These are phyloP conservation scores for Schizochytrium sp. DNA, from an alignment of 108 stramenopile genomes.

Conservation along the genomic window DNA sequence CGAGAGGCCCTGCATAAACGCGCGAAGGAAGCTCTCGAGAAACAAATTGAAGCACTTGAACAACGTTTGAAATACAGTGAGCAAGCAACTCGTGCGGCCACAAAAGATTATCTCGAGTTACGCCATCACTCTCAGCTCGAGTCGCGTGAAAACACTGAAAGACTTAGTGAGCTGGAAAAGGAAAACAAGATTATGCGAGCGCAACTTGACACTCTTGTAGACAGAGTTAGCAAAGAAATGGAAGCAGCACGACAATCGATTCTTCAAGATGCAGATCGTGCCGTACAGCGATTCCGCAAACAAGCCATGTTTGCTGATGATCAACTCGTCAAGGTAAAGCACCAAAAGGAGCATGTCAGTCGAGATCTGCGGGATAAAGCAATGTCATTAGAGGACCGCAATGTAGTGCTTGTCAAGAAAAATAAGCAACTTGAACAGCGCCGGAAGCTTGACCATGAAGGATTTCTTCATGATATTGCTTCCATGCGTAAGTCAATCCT, in stretches of 20 bases:
- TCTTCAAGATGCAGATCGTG: not conserved
- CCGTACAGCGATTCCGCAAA: slow-evolving; percentile 34
- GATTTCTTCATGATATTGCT: slow-evolving; percentile 19
- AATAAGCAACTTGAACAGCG: slow-evolving; percentile 10
- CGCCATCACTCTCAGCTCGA: not conserved
- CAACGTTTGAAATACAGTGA: not conserved
- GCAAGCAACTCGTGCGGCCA: slow-evolving; percentile 39
- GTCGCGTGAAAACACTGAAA: not conserved
- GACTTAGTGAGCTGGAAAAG: not conserved
- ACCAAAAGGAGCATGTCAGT: slow-evolving; percentile 20
- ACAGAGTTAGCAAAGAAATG: not conserved
- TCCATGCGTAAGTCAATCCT: not conserved
- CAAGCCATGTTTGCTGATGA: slow-evolving; percentile 46
- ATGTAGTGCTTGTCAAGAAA: not conserved
- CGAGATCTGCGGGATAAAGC: not conserved
- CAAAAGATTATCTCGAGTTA: slow-evolving; percentile 59
- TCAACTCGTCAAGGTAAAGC: slow-evolving; percentile 43
- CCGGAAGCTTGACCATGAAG: slow-evolving; percentile 49
- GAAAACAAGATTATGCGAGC: not conserved
- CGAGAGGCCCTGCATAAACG: slow-evolving; percentile 40
- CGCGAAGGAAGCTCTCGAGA: not conserved
- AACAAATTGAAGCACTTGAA: not conserved
- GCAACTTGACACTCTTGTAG: slow-evolving; percentile 45
- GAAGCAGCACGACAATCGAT: slow-evolving; percentile 35
- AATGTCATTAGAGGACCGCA: not conserved